Base-by-base conservation (phyloP, 805 yeast genomes). In the Cyberlindnera meyerae region DNA sequence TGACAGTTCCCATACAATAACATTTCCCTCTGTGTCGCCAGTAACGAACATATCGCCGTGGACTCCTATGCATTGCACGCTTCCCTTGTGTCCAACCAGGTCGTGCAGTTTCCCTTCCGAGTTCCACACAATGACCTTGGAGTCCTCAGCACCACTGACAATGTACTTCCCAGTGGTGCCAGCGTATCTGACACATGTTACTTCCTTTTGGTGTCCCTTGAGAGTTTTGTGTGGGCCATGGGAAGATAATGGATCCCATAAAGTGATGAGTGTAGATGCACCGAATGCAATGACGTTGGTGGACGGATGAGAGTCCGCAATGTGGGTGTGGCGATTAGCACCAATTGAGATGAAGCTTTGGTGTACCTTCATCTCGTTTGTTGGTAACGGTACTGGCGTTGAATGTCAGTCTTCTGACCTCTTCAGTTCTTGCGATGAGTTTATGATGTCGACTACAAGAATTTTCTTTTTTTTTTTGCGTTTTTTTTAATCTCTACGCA, bases 121-220 rank as follows among this genome's bases (percentile, higher is more conserved):
- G 34, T 62, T 58, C 95, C 95, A 86, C 4, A 85, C 53, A 40
- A 66, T 69, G 2, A 86, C 64, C 5, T 61, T 55, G 7, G 74
- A 71, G 51, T 87, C 96, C 44, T 83, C 89, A 3, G 82, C 73
- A 0, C 80, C 76, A 4, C 87, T 73, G 0, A 84, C 63, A 39
- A 86, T 54, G 20, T 48, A 56, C 0, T 66, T 54, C 1, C 72
- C 76, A 14, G 76, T 51, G 64, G 66, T 54, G 1, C 72, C 76
- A 14, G 76, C 50, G 64, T 77, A 78, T 43, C 69, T 70, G 11
- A 86, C 86, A 39, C 81, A 74, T 0, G 88, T 80, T 14, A 88
- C 79, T 31, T 71, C 79, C 13, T 66, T 69, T 5, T 66, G 53
- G 52, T 82, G 93, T 2, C 73, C 70, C 44, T 80, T 80, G 36